Base-by-base conservation (phyloP, 2,329 filamentous ascomycete genomes). In the Aspergillus pseudoterreus region DNA sequence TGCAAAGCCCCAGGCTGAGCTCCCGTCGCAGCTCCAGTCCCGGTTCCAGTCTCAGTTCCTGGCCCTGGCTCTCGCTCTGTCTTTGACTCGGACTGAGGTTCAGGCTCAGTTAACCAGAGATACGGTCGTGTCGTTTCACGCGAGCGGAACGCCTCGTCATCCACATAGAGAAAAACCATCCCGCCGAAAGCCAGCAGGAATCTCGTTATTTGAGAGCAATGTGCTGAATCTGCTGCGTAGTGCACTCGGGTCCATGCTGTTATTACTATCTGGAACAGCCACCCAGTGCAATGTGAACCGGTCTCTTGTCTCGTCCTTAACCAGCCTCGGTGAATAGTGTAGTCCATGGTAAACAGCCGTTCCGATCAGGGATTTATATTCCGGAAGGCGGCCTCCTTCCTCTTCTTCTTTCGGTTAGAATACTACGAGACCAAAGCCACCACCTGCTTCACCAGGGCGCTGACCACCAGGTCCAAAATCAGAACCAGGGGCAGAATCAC, bases 31-130 rank as follows among this genome's bases (percentile, higher is more conserved):
- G 41, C n/a, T n/a, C 2, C 24, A 3, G 9, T 10, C 42, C 43
- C 36, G 49, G 14, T 22, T 39, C 22, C n/a, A n/a, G 27, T 27
- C 38, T 36, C 42, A 24, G 41, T 38, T 27, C 14, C 41, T 6
- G 27, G 36, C 22, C 24, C 24, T 38, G 45, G 21, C 46, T 53
- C 24, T 24, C 17, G 10, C 22, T 43, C 39, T 9, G 43, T 11
- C 32, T 39, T 10, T n/a, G 19, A 17, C 32, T 50, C 36, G 33
- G 47, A 12, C 22, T 43, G 17, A 36, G 41, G 10, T 21, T 53
- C 42, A 45, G 52, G 55, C 42, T 57, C 52, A 42, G 35, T 41
- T 49, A 55, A 49, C 55, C 50, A 55, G 52, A 55, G 15, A 49
- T 46, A 57, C 17, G 53, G 47, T 45, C 55, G 49, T 27, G 47